Evolutionary conservation across 345 rosid species (phyloP).

Genomic region (Reutealis trisperma): DNA sequence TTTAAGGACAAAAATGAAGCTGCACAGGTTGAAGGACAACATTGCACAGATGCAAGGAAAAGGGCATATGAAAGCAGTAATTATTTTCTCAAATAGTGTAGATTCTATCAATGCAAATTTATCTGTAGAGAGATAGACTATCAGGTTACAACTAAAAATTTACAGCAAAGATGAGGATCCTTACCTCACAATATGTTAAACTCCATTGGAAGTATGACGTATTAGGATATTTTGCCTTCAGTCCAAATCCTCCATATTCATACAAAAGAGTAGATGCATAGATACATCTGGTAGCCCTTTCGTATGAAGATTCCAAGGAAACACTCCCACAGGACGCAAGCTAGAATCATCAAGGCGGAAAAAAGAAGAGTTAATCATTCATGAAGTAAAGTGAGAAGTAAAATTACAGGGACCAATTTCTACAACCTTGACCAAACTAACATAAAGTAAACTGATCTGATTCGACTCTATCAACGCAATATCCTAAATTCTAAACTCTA

Average conservation of each 20-base stretch:
- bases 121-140: neutral
- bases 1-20: neutral
- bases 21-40: neutral
- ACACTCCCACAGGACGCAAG: constrained; percentile 50
- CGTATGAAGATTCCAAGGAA: constrained; percentile 55
- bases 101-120: neutral
- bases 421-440: neutral
- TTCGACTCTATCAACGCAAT: neutral
- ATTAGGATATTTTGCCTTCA: constrained; percentile 28
- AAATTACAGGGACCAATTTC: neutral
- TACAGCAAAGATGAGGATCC: neutral
- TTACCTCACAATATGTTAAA: constrained; percentile 51
- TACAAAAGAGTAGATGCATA: constrained; percentile 53
- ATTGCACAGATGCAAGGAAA: neutral
- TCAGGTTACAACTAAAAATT: neutral
- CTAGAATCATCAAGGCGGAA: constrained; percentile 29
- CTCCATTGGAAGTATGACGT: constrained; percentile 46
- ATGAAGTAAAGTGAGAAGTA: neutral
- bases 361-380: neutral
- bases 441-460: neutral
- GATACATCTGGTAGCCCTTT: constrained; percentile 49
- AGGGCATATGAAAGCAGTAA: neutral
- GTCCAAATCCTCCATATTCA: constrained; percentile 41
- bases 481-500: too few relatives aligned
- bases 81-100: neutral